Base-by-base conservation (phyloP, 1,139 yeast genomes). In the Taiozyma sp. region DNA sequence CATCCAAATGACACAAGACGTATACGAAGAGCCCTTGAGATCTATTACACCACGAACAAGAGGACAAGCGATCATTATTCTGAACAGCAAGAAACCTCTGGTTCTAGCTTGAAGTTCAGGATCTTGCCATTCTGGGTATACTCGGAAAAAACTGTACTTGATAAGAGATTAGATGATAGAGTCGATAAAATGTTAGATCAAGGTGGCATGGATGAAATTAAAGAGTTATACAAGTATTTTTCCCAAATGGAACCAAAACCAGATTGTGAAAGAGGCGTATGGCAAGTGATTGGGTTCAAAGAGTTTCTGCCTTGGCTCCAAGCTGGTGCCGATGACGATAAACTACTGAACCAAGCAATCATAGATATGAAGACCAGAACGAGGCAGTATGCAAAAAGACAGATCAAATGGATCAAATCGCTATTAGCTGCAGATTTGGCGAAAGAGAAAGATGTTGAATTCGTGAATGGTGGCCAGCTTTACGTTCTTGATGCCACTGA, bases 201-300 rank as follows among this genome's bases (percentile, higher is more conserved):
- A 1, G 91, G 91, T 0, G 97, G 89, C 0, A 59, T 85, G 44
- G 73, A 74, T 0, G 99, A 93, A 65, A 78, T 93, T 13, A 63
- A 75, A 9, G 78, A 80, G 48, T 64, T 93, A 64, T 82, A 76
- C 61, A 62, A 67, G 0, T 72, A 68, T 41, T 85, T 76, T 55
- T 51, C 60, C 0, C 47, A 49, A 1, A 56, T 56, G 29, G 56
- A 62, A 0, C 71, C 71, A 1, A 64, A 61, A 26, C 81, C 81
- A 2, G 82, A 79, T 50, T 69, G 81, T 50, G 85, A 88, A 48
- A 72, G 79, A 50, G 98, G 99, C 1, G 78, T 93, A 0, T 91
- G 90, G 89, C 99, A 93, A 68, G 97, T 89, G 2, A 90, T 93
- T 61, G 99, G 99, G 2, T 93, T 89, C 66, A 88, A 89, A 62